Evolutionary conservation across 495 filamentous ascomycete species (phyloP).

Genomic region (Tirmania nivea): DNA sequence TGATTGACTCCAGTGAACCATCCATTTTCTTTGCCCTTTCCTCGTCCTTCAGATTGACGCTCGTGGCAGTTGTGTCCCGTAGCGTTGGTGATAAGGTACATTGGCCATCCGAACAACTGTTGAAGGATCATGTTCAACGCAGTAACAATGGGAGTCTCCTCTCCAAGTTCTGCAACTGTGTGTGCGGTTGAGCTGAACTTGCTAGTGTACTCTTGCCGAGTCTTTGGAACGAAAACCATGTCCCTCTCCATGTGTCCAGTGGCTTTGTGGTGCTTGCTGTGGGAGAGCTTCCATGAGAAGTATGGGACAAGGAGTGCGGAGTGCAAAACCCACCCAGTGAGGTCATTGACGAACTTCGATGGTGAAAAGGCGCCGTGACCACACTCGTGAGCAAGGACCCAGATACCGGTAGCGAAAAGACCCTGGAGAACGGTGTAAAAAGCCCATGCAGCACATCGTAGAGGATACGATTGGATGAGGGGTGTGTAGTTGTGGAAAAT

Average conservation of each 20-base stretch:
- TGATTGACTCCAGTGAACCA: constrained; percentile 70
- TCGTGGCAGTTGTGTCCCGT: constrained; percentile 90
- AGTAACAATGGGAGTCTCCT: constrained; percentile 83
- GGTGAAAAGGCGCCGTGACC: constrained; percentile 73
- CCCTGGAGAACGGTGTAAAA: constrained; percentile 54
- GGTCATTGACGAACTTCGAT: constrained; percentile 59
- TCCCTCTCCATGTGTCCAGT: constrained; percentile 89
- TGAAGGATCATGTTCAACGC: constrained; percentile 49
- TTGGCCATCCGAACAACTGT: constrained; percentile 75
- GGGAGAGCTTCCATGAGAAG: constrained; percentile 84
- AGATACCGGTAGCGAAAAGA: constrained; percentile 55
- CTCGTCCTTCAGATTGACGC: constrained; percentile 62
- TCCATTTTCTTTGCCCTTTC: constrained; percentile 77
- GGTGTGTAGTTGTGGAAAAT: constrained; percentile 41
- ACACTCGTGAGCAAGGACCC: constrained; percentile 76
- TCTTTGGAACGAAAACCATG: constrained; percentile 91
- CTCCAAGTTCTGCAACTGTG: constrained; percentile 65
- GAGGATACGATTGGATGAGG: constrained; percentile 30
- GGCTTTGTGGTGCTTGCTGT: constrained; percentile 88
- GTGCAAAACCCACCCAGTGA: constrained; percentile 68
- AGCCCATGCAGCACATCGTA: constrained; percentile 39
- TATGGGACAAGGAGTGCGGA: constrained; percentile 67
- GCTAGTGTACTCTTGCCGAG: constrained; percentile 49
- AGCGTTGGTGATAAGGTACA: constrained; percentile 71
- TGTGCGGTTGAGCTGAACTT: constrained; percentile 39